Percentiles rank a stretch among this genome's conserved stretches.
Conservation (phyloP, 768 basidiomycete species). For the Leccinellum albellum region DNA sequence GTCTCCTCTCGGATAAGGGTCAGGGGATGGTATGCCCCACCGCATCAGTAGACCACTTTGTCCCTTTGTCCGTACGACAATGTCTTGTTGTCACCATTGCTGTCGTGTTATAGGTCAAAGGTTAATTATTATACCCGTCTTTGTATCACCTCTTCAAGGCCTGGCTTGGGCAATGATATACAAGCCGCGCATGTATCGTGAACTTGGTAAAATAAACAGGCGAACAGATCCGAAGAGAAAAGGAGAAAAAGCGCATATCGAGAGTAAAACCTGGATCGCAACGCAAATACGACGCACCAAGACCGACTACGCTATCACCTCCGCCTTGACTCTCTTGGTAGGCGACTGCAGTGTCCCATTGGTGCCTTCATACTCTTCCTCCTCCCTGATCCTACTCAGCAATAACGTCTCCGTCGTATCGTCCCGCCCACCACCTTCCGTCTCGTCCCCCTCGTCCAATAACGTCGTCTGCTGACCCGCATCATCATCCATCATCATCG, state of each 20-base stretch:
- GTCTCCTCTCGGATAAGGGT: not conserved
- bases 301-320: slow-evolving; percentile 12
- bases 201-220: not conserved
- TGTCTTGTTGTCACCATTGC: too few species aligned
- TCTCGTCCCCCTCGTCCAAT: slow-evolving; percentile 42
- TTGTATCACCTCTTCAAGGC: too few species aligned
- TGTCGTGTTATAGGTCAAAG: too few species aligned
- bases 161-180: not conserved
- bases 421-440: slow-evolving; percentile 22
- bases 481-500: not conserved
- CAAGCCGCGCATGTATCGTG: not conserved
- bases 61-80: too few species aligned
- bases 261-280: not conserved
- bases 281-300: not conserved
- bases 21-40: not conserved
- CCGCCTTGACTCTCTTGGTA: slow-evolving; percentile 25
- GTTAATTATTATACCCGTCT: too few species aligned
- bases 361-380: slow-evolving; percentile 31
- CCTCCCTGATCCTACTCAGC: slow-evolving; percentile 19
- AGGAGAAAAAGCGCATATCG: not conserved
- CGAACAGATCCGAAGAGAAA: not conserved
- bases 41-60: too few species aligned
- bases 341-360: slow-evolving; percentile 20
- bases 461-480: slow-evolving; percentile 2
- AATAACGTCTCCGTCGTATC: slow-evolving; percentile 14